Percentiles rank a stretch among this genome's conserved stretches.
Evolutionary conservation across 2,329 filamentous ascomycete species (phyloP).

Genomic region (Fusarium oxysporum): DNA sequence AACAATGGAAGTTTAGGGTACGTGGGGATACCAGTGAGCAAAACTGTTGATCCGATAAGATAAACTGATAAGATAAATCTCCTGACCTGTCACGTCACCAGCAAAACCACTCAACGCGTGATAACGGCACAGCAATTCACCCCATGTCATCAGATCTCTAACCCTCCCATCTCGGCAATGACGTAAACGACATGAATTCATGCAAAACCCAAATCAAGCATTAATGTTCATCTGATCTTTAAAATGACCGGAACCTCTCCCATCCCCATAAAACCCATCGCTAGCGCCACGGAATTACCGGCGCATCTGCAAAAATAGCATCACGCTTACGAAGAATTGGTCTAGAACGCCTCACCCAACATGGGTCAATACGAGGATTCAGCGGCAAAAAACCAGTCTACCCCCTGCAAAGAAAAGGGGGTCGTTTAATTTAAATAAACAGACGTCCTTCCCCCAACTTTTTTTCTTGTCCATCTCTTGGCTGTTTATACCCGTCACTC

Average conservation of each 20-base stretch:
- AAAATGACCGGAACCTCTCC: neutral
- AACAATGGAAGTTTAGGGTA: too few species aligned
- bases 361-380: constrained; percentile 18
- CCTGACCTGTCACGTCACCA: too few species aligned
- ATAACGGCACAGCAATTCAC: neutral
- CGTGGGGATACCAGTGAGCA: too few species aligned
- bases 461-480: constrained; percentile 1
- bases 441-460: neutral
- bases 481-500: neutral
- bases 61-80: neutral
- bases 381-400: neutral
- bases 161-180: neutral
- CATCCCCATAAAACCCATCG: neutral
- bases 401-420: constrained; percentile 12
- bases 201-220: neutral
- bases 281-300: neutral
- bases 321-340: constrained; percentile 1
- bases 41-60: neutral
- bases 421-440: constrained; percentile 19
- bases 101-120: neutral
- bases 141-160: neutral
- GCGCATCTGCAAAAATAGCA: constrained; percentile 14
- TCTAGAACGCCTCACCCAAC: constrained; percentile 15
- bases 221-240: constrained; percentile 3
- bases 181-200: neutral